Evolutionary conservation across 805 yeast species (phyloP).

Genomic region (Saturnispora kantuleensis): DNA sequence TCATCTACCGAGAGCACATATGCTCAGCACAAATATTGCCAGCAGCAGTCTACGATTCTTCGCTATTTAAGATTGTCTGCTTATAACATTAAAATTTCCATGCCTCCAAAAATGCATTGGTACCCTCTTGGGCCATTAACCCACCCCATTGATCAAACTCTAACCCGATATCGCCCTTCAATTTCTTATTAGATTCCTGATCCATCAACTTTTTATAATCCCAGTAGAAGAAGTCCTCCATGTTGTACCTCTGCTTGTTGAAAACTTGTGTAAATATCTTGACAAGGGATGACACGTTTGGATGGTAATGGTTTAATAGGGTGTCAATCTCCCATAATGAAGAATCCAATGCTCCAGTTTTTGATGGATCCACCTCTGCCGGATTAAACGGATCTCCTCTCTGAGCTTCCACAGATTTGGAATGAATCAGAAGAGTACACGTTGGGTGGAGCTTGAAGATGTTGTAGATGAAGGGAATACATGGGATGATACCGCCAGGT

Average conservation of each 20-base stretch:
- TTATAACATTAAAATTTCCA: conserved; percentile 7
- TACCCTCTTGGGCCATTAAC: conserved; percentile 28
- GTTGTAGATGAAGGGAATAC: conserved; percentile 87
- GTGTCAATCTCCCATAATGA: conserved; percentile 91
- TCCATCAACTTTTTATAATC: conserved; percentile 57
- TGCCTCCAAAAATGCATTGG: conserved; percentile 5
- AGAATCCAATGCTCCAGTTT: conserved; percentile 70
- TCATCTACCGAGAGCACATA: too few species aligned
- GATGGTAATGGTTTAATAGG: conserved; percentile 74
- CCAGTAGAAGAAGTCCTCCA: conserved; percentile 95
- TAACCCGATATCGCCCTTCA: conserved; percentile 66
- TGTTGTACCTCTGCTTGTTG: conserved; percentile 71
- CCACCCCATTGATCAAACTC: conserved; percentile 54
- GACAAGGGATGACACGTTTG: conserved; percentile 88
- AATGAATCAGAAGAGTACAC: conserved; percentile 83
- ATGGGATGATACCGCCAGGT: conserved; percentile 79
- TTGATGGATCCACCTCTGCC: conserved; percentile 61
- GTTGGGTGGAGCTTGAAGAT: conserved; percentile 85
- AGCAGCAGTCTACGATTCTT: too few species aligned
- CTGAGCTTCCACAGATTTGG: conserved; percentile 26
- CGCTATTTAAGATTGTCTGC: not conserved
- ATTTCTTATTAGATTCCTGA: conserved; percentile 51
- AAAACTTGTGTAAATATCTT: conserved; percentile 84
- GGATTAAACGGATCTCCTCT: conserved; percentile 58
- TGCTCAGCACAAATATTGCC: too few species aligned